Evolutionary conservation across 495 filamentous ascomycete genomes (phyloP), one percentile per base, ranked within the genome.

Genomic region (Aspergillus heteromorphus): DNA sequence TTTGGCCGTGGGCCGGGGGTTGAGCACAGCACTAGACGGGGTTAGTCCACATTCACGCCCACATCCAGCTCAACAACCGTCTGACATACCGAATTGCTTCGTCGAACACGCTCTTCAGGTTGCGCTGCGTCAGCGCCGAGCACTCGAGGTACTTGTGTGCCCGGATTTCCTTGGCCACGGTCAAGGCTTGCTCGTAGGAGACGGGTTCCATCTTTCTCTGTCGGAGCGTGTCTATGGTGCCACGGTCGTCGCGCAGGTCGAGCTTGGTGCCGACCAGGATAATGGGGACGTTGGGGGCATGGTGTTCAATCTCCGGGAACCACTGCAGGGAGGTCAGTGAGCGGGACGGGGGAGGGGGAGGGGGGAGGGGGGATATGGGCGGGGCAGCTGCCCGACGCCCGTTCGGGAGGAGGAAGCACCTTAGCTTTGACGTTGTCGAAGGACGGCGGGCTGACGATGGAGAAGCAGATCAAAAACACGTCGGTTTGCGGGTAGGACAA

Each of bases 341-440:
- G 2, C 7, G 20, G 29, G 9, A 5, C 43, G 21, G n/a, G n/a
- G n/a, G n/a, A n/a, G n/a, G n/a, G n/a, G n/a, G n/a, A n/a, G n/a
- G n/a, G n/a, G n/a, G n/a, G n/a, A n/a, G n/a, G n/a, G n/a, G n/a
- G 4, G 8, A 25, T 8, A 14, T 2, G 7, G 11, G 40, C 19
- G 25, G 27, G 21, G 19, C 2, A 11, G 31, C 36, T 30, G 40
- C 18, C 14, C 11, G 5, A 14, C 23, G 23, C 14, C 2, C 34
- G 21, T 14, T 48, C 11, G 36, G 23, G 36, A 42, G 21, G 34
- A 40, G 16, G 31, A 62, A 80, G 55, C 70, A 91, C 89, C 87
- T 97, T 96, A 48, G 91, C 90, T 72, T 88, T 88, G 67, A 98
- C 92, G 82, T 97, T 97, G 67, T 97, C 92, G 65, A 96, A 97